These are phyloP conservation scores for Trichoderma orchidacearum DNA, from an alignment of 495 filamentous ascomycete species.

Conservation along the genomic window DNA sequence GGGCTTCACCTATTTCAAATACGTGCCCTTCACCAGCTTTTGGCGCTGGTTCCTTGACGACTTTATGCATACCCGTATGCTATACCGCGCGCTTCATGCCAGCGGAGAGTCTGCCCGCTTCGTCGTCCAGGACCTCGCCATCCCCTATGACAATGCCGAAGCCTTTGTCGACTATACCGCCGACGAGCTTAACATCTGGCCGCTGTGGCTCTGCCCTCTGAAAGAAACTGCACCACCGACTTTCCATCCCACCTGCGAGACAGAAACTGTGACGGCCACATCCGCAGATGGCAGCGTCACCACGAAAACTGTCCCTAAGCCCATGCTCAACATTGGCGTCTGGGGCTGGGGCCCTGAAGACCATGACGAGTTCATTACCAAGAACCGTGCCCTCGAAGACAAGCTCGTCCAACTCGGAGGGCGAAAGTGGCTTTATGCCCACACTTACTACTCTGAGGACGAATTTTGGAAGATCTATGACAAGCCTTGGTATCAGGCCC, in stretches of 20 bases:
- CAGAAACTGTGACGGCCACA: constrained; percentile 5
- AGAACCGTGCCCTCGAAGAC: constrained; percentile 51
- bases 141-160: constrained; percentile 35
- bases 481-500: constrained; percentile 34
- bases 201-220: constrained; percentile 47
- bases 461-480: constrained; percentile 46
- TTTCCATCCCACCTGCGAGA: constrained; percentile 29
- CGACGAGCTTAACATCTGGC: constrained; percentile 35
- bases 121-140: constrained; percentile 43
- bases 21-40: constrained; percentile 39
- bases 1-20: constrained; percentile 40
- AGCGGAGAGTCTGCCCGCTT: constrained; percentile 37
- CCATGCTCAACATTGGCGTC: constrained; percentile 42
- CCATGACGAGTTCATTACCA: constrained; percentile 28
- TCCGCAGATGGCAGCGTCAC: constrained; percentile 6
- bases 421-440: constrained; percentile 48
- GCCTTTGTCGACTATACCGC: constrained; percentile 39
- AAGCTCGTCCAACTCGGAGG: constrained; percentile 53
- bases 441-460: constrained; percentile 40
- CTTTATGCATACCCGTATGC: constrained; percentile 50
- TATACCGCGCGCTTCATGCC: constrained; percentile 46
- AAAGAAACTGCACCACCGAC: constrained; percentile 25
- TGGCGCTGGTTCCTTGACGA: constrained; percentile 46
- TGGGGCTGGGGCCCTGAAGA: constrained; percentile 37
- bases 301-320: not conserved